Base-by-base conservation (phyloP, 192 early-diverging fungal genomes). In the Coemansia sp. region DNA sequence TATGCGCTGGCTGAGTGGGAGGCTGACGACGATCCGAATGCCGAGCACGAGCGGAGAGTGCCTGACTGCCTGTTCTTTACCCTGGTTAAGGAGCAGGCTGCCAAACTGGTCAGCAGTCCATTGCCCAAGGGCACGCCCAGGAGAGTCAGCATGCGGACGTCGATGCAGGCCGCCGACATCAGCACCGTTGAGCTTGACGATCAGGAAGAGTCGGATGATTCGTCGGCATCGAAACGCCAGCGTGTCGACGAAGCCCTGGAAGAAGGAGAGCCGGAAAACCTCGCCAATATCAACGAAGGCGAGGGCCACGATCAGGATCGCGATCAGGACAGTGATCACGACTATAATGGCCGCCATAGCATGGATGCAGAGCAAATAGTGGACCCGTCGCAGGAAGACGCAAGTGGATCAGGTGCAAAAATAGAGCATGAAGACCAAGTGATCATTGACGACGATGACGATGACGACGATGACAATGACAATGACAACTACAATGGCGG, bases 1-100 rank as follows among this genome's bases (percentile, higher is more conserved):
- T 78, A 77, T 53, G 67, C 74, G 49, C 61, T 82, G 62, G 80
- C 60, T 32, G 72, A 70, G 20, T 82, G 80, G 80, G 80, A 82
- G 55, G 67, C 71, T 2, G 74, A 77, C 18, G 80, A 82, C 29
- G 74, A 82, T 52, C 80, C 80, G 1, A 64, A 62, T 27, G 52
- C 64, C 10, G 80, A 82, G 59, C 80, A 82, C 48, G 58, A 60
- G 30, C 58, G 52, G 49, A 64, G 74, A 14, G 67, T 71, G 0
- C 62, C 80, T 0, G 69, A 76, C 35, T 82, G 80, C 58, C 39
- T 82, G 62, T 82, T 74, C 50, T 82, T 74, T 62, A 69, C 62
- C 14, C 53, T 77, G 50, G 58, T 50, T 25, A 47, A 22, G 1
- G 55, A 27, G 3, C 16, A 34, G 16, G 20, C 25, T 4, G 22